These are phyloP conservation scores for Candida tibetensis DNA, from an alignment of 805 yeast species.

Conservation along the genomic window DNA sequence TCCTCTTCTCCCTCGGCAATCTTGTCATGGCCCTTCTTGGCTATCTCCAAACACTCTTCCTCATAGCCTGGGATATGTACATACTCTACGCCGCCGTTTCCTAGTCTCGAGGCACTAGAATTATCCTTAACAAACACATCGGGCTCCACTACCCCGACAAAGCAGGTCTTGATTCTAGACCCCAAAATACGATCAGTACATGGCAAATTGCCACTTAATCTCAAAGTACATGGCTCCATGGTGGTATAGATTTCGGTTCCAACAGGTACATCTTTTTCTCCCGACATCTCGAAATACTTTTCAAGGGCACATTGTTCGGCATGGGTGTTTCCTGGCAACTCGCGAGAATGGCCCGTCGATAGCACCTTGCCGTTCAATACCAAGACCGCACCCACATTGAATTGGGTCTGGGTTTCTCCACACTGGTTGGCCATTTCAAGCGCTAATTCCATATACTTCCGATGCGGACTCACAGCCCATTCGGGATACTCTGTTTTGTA, in stretches of 20 bases:
- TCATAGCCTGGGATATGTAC: conserved; percentile 83
- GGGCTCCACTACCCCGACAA: conserved; percentile 92
- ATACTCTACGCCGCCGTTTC: conserved; percentile 61
- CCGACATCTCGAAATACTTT: conserved; percentile 52
- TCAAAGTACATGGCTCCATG: conserved; percentile 93
- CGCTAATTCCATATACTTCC: conserved; percentile 70
- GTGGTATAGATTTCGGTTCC: conserved; percentile 89
- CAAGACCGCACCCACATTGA: conserved; percentile 89
- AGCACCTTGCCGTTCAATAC: conserved; percentile 59
- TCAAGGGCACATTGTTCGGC: conserved; percentile 94
- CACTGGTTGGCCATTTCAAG: conserved; percentile 76
- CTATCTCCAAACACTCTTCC: conserved; percentile 62
- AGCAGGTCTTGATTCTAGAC: conserved; percentile 62
- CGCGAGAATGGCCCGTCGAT: conserved; percentile 87
- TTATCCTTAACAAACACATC: conserved; percentile 82
- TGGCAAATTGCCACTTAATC: conserved; percentile 87
- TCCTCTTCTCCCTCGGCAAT: conserved; percentile 3
- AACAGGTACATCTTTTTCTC: conserved; percentile 49
- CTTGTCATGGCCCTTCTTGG: conserved; percentile 66
- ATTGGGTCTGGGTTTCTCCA: conserved; percentile 79
- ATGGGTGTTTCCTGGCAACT: conserved; percentile 91
- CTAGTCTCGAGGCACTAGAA: conserved; percentile 54
- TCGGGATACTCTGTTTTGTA: conserved; percentile 74
- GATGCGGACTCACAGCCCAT: conserved; percentile 70
- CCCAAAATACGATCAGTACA: conserved; percentile 77